Evolutionary conservation across 768 basidiomycete genomes (phyloP).

Genomic region (Phaeotremella fagi): DNA sequence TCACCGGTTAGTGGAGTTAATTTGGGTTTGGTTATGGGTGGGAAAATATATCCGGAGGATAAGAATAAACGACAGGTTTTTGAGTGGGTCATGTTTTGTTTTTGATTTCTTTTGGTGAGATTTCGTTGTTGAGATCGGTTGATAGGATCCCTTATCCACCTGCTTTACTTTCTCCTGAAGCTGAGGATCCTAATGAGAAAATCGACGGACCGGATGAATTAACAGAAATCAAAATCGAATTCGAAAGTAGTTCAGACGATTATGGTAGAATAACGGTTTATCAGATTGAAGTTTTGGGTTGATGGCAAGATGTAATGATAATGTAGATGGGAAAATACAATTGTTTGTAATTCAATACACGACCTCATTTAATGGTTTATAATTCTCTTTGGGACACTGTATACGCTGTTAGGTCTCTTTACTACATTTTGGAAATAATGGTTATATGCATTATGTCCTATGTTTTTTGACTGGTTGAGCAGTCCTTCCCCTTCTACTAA

Average conservation of each 20-base stretch:
- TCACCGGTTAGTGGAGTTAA: slow-evolving; percentile 15
- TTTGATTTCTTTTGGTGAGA: not conserved
- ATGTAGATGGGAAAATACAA: not conserved
- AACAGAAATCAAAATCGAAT: slow-evolving; percentile 44
- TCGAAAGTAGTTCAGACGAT: slow-evolving; percentile 45
- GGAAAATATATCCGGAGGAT: slow-evolving; percentile 44
- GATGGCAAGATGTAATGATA: not conserved
- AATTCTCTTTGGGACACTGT: no score
- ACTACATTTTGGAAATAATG: no score
- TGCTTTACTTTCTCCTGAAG: not conserved
- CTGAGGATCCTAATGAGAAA: no score
- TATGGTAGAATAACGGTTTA: slow-evolving; percentile 43
- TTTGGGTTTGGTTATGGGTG: slow-evolving; percentile 37
- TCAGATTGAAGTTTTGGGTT: slow-evolving; percentile 37
- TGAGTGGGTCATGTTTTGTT: slow-evolving; percentile 21
- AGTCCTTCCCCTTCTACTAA: not conserved
- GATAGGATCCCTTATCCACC: slow-evolving; percentile 8
- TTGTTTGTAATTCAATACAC: not conserved
- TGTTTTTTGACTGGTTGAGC: not conserved
- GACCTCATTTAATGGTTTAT: not conserved
- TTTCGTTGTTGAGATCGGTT: not conserved
- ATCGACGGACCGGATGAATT: slow-evolving; percentile 11
- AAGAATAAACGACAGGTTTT: slow-evolving; percentile 41
- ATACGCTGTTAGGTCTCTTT: no score
- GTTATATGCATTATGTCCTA: no score